Evolutionary conservation across 192 early-diverging fungal species (phyloP).

Genomic region (Coemansia sp.): DNA sequence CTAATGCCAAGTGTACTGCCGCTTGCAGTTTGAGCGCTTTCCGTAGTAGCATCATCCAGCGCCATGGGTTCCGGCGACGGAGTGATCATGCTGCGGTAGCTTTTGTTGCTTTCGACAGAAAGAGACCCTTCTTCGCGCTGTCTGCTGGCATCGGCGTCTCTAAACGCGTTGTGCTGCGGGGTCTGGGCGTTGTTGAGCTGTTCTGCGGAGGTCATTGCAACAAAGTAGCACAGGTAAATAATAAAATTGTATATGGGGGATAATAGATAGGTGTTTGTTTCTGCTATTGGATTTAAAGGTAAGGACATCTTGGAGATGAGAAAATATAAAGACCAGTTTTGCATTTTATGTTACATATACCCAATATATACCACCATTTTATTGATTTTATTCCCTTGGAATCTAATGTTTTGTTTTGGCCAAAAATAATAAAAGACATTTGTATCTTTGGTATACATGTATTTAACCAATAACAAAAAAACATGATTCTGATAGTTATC

Average conservation of each 20-base stretch:
- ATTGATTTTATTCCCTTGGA: not conserved
- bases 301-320: not conserved
- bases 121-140: not conserved
- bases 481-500: not conserved
- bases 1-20: not conserved
- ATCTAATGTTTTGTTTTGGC: not conserved
- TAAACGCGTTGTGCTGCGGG: too few species aligned
- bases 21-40: too few species aligned
- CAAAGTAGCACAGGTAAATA: not conserved
- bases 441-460: not conserved
- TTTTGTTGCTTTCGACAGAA: conserved; percentile 1
- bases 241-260: too few species aligned
- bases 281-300: not conserved
- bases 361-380: not conserved
- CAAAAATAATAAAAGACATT: not conserved
- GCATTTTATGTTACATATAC: not conserved
- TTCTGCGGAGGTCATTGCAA: not conserved
- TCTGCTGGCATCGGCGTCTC: not conserved
- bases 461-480: not conserved
- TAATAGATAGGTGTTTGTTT: too few species aligned
- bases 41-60: not conserved
- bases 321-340: not conserved
- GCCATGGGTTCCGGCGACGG: conserved; percentile 2
- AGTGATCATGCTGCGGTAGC: conserved; percentile 9
- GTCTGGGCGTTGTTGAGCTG: too few species aligned